Percentiles rank a stretch among this genome's conserved stretches.
Conservation (phyloP, 306 rosid genomes). For the Cicer chorassanicum region DNA sequence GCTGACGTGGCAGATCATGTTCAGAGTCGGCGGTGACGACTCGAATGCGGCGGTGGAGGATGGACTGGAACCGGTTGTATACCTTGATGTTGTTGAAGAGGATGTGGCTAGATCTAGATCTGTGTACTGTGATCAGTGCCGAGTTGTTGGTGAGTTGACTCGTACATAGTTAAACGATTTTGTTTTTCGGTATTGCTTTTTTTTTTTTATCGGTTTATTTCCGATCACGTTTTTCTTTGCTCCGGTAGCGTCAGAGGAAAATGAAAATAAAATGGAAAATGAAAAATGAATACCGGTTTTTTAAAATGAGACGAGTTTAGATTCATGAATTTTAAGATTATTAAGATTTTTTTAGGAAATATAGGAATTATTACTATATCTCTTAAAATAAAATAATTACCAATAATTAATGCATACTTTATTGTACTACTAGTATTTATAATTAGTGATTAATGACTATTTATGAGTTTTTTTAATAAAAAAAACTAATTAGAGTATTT, state of each 20-base stretch:
- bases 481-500: too few relatives aligned
- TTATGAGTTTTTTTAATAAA: too few relatives aligned
- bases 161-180: constrained; percentile 40
- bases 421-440: too few relatives aligned
- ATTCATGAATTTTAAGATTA: too few relatives aligned
- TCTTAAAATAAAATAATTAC: too few relatives aligned
- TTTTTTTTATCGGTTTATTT: constrained; percentile 38
- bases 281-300: constrained; percentile 19
- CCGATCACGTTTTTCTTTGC: constrained; percentile 30
- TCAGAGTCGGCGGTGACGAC: constrained; percentile 70
- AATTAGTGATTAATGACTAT: too few relatives aligned
- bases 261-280: too few relatives aligned
- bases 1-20: constrained; percentile 82
- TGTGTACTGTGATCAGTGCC: constrained; percentile 88
- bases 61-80: constrained; percentile 51
- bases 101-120: constrained; percentile 91
- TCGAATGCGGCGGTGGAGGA: neutral
- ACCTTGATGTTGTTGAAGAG: constrained; percentile 82
- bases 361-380: too few relatives aligned
- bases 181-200: constrained; percentile 46
- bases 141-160: constrained; percentile 91
- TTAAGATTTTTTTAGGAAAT: too few relatives aligned
- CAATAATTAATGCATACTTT: too few relatives aligned
- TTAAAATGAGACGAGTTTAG: too few relatives aligned
- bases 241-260: too few relatives aligned